Percentiles rank a stretch among this genome's conserved stretches.
Evolutionary conservation across 78 protist genomes (phyloP).

Genomic region (Trichosphaerium sp.): DNA sequence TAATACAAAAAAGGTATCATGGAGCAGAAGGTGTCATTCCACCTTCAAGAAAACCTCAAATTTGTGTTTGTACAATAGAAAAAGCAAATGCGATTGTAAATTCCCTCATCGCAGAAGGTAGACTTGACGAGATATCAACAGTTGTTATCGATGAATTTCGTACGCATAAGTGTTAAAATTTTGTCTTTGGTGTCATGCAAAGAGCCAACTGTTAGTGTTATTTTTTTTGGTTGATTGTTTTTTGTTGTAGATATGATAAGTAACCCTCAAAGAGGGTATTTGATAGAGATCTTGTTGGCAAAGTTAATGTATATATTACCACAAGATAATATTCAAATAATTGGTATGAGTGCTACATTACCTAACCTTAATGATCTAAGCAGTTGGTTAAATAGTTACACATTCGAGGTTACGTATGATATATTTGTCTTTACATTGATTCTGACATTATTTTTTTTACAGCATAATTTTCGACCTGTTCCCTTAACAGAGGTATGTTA

Average conservation of each 20-base stretch:
- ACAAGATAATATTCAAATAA: constrained; percentile 3
- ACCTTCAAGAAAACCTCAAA: neutral
- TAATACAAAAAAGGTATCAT: neutral
- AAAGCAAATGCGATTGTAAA: constrained; percentile 44
- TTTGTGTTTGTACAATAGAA: constrained; percentile 53
- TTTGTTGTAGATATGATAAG: too few relatives aligned
- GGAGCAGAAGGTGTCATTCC: neutral
- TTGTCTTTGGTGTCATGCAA: neutral
- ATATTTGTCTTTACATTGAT: too few relatives aligned
- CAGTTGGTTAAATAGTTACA: too few relatives aligned
- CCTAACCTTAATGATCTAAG: constrained; percentile 15
- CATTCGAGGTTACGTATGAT: too few relatives aligned
- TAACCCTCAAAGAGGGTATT: constrained; percentile 25
- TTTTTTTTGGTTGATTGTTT: too few relatives aligned
- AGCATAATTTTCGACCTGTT: too few relatives aligned
- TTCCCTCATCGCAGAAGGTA: constrained; percentile 4
- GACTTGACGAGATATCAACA: constrained; percentile 17
- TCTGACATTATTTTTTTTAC: too few relatives aligned
- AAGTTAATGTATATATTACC: neutral
- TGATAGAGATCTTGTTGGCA: constrained; percentile 34
- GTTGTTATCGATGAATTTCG: constrained; percentile 63
- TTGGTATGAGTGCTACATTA: constrained; percentile 54
- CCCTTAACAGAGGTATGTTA: too few relatives aligned
- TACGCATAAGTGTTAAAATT: neutral
- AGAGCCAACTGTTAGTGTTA: neutral